phyloP scores from a whole-genome alignment of 352 stramenopile species.

The Phytopythium cucurbitacearum region DNA sequence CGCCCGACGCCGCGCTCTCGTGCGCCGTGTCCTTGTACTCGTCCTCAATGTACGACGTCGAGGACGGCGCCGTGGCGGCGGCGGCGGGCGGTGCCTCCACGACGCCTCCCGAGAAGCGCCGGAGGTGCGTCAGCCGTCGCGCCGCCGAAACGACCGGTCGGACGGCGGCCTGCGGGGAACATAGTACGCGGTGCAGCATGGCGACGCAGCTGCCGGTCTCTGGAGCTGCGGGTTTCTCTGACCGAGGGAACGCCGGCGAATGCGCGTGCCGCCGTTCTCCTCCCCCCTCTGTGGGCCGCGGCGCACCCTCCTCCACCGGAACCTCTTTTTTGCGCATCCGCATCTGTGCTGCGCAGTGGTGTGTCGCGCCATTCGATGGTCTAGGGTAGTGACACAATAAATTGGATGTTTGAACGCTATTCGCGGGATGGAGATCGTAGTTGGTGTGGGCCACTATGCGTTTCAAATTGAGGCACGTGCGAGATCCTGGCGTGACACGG shows the following conservation, averaged over 20 bases:
- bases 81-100: background rate
- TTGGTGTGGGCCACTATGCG: too few species aligned
- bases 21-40: constrained; percentile 59
- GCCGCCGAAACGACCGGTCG: too few species aligned
- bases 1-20: constrained; percentile 31
- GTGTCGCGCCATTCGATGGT: background rate
- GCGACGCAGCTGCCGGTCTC: too few species aligned
- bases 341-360: background rate
- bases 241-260: too few species aligned
- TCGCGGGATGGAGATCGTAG: too few species aligned
- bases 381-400: background rate
- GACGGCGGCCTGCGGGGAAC: too few species aligned
- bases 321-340: background rate
- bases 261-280: background rate
- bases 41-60: constrained; percentile 34
- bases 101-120: background rate
- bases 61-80: background rate
- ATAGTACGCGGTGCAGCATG: too few species aligned
- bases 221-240: too few species aligned
- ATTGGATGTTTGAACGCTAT: background rate
- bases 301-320: background rate
- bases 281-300: background rate
- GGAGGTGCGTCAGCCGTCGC: background rate
- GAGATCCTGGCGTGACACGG: too few species aligned
- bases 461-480: too few species aligned